Base-by-base conservation (phyloP, 768 basidiomycete genomes). In the Rhizopogon vesiculosus region DNA sequence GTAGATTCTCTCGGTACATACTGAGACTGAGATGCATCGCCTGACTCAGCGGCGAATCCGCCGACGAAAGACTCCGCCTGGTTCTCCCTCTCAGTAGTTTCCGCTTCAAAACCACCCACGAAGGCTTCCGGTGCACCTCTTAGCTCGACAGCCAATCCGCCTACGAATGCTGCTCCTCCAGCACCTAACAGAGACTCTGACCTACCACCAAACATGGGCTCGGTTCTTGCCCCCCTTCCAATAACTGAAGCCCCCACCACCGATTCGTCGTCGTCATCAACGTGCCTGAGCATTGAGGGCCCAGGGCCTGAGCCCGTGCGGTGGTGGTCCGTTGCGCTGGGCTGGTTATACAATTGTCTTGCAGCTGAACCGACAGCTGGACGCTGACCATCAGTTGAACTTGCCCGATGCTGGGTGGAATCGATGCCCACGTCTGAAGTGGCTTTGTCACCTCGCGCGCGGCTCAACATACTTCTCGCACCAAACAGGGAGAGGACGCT, bases 341-440 rank as follows among this genome's bases (percentile, higher is more conserved):
- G 13, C 51, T 56, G 48, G 28, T n/a, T 39, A 38, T 63, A 54
- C 25, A 54, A 44, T 41, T 48, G 57, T 25, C 53, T 51, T 1
- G 59, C n/a, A 15, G 38, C 25, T 40, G 51, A 25, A 31, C 60
- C 45, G 12, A 55, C 28, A 50, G 53, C n/a, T 10, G 62, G 53
- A 35, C 48, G 61, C 16, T 49, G 35, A 18, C 19, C 35, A 5
- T 15, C 35, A 16, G 48, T 19, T 15, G 19, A 22, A 15, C 19
- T 49, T 25, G 15, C 19, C 8, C 22, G 35, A 22, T 38, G 35
- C 15, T 49, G 33, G 35, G 56, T 15, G 3, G 53, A 29, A 48
- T 55, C 61, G 2, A 63, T 38, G 4, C 66, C 69, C 5, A 71
- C 48, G 38, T 71, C 68, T 9, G 66, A 62, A 9, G 48, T 31